These are phyloP conservation scores for Fomitopsis schrenkii DNA, from an alignment of 1,284 basidiomycete species.

Conservation along the genomic window DNA sequence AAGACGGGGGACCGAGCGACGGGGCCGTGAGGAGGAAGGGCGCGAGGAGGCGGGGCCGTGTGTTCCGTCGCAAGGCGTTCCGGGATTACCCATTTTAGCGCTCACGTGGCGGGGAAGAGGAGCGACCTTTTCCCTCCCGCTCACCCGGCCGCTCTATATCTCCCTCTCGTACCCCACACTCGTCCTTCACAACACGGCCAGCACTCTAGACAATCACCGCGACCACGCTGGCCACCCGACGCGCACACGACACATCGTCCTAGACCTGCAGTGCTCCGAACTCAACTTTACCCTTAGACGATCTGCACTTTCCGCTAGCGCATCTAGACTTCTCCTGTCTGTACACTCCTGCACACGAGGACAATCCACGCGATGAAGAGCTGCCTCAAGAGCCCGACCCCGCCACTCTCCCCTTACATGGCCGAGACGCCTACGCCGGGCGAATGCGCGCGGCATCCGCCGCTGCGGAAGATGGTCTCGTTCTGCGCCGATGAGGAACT, in stretches of 20 bases:
- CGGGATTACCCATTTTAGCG: slow-evolving; percentile 3
- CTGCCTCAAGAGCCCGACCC: slow-evolving; percentile 6
- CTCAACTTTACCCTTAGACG: not conserved
- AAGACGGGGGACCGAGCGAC: not conserved
- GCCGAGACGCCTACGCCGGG: slow-evolving; percentile 4
- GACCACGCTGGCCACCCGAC: not conserved
- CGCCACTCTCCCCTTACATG: slow-evolving; percentile 3
- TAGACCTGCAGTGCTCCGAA: not conserved
- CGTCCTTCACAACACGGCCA: not conserved
- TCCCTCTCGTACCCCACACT: not conserved
- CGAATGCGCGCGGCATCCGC: not conserved
- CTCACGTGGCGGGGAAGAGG: slow-evolving; percentile 2
- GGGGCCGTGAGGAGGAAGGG: not conserved
- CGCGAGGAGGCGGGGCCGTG: not conserved
- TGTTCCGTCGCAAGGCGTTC: not conserved
- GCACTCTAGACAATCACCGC: not conserved
- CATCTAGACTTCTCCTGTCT: not conserved
- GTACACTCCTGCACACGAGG: not conserved
- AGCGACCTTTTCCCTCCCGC: slow-evolving; percentile 2
- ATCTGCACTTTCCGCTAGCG: not conserved
- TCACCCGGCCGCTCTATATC: not conserved
- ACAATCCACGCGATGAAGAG: slow-evolving; percentile 6
- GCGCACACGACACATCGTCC: not conserved
- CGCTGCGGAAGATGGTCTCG: slow-evolving; percentile 8
- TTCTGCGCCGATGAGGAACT: slow-evolving; percentile 28